A percentile compares a stretch with the other conserved stretches of the same genome.
phyloP scores from a whole-genome alignment of 352 stramenopile genomes.

The Globisporangium iwayamae region DNA sequence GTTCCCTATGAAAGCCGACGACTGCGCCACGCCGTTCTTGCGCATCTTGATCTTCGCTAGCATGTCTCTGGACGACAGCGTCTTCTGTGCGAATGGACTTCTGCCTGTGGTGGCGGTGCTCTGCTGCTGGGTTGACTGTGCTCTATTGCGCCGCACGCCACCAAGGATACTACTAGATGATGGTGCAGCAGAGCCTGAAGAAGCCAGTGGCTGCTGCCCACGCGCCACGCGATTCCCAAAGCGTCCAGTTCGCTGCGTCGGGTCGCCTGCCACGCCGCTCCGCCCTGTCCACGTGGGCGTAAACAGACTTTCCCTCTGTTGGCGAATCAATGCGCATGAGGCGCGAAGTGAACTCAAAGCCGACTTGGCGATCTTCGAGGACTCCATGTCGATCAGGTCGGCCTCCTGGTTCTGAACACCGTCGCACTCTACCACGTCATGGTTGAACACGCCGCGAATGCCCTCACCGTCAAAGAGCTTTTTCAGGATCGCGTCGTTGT shows the following conservation, averaged over 20 bases:
- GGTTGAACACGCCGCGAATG: constrained; percentile 95
- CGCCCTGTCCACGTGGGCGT: constrained; percentile 80
- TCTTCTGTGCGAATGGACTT: constrained; percentile 30
- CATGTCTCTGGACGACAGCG: constrained; percentile 63
- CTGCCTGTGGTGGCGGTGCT: constrained; percentile 5
- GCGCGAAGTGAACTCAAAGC: constrained; percentile 76
- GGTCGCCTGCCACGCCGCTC: constrained; percentile 64
- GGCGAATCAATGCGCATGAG: constrained; percentile 68
- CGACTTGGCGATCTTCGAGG: constrained; percentile 85
- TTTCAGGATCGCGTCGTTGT: constrained; percentile 88
- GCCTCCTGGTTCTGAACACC: constrained; percentile 87
- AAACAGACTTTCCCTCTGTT: constrained; percentile 60
- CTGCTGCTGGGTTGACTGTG: constrained; percentile 3
- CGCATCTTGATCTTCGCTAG: constrained; percentile 59
- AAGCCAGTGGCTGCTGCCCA: constrained; percentile 17
- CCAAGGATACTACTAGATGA: neutral
- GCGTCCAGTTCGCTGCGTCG: constrained; percentile 36
- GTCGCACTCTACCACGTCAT: constrained; percentile 90
- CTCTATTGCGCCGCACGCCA: neutral
- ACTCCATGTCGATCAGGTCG: constrained; percentile 90
- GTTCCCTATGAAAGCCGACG: neutral
- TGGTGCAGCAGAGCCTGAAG: constrained; percentile 9
- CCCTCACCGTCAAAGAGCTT: constrained; percentile 88
- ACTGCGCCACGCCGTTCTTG: constrained; percentile 30
- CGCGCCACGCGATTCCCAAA: constrained; percentile 44